Conservation (phyloP, 1,284 basidiomycete genomes). For the Ustilago xerochloae region DNA sequence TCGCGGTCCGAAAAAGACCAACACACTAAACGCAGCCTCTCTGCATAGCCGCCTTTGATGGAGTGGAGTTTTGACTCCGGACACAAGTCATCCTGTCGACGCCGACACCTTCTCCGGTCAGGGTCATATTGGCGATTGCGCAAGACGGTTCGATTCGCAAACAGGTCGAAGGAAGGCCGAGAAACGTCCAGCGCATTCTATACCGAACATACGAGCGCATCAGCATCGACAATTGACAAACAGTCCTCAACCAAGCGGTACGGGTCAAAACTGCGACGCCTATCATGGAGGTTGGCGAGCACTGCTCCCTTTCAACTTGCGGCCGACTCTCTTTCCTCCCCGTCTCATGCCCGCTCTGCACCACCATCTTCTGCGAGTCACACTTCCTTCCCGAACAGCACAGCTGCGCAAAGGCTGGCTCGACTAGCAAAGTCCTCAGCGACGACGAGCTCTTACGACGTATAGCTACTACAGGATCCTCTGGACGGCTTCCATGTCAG, state of each 20-base stretch:
- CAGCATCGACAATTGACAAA: background rate
- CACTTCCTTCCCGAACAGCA: slow-evolving; percentile 58
- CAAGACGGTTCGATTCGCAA: background rate
- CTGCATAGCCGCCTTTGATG: background rate
- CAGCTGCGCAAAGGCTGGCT: slow-evolving; percentile 35
- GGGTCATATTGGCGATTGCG: slow-evolving; percentile 14
- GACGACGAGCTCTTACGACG: slow-evolving; percentile 38
- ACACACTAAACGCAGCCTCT: background rate
- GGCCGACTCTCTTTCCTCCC: slow-evolving; percentile 57
- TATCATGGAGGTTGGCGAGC: slow-evolving; percentile 53
- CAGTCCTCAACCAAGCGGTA: background rate
- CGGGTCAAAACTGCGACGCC: too few relatives aligned
- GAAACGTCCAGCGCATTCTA: slow-evolving; percentile 10
- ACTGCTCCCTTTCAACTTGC: slow-evolving; percentile 49
- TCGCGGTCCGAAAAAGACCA: background rate
- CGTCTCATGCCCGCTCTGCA: slow-evolving; percentile 51
- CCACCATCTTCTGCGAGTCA: slow-evolving; percentile 48
- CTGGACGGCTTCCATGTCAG: slow-evolving; percentile 55
- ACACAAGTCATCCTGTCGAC: background rate
- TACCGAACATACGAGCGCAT: background rate
- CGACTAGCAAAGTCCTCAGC: slow-evolving; percentile 28
- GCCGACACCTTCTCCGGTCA: background rate
- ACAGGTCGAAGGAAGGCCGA: background rate
- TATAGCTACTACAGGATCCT: slow-evolving; percentile 15
- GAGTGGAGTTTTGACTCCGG: background rate